A percentile compares a stretch with the other conserved stretches of the same genome.
Conservation (phyloP, 2,329 filamentous ascomycete species). For the Sphaceloma murrayae region DNA sequence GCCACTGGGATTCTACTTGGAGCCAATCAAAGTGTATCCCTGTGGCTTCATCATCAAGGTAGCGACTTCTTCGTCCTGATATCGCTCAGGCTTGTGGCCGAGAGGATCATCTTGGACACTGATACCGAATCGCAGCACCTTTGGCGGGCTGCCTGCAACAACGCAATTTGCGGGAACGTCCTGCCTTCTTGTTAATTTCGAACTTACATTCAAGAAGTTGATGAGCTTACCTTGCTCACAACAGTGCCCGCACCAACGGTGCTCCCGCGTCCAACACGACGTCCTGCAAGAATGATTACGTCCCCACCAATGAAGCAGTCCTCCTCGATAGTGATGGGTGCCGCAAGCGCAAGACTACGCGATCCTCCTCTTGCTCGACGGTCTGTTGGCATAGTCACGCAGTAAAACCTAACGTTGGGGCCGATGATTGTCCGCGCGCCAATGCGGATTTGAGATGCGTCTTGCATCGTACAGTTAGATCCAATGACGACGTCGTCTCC, state of each 20-base stretch:
- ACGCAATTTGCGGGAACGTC: slow-evolving; percentile 39
- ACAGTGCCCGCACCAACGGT: slow-evolving; percentile 47
- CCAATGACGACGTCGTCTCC: slow-evolving; percentile 77
- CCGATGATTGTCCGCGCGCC: slow-evolving; percentile 63
- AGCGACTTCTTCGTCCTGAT: slow-evolving; percentile 5
- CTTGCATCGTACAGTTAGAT: slow-evolving; percentile 73
- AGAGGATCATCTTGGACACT: slow-evolving; percentile 7
- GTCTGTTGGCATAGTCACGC: slow-evolving; percentile 62
- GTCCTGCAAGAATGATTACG: slow-evolving; percentile 50
- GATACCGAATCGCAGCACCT: slow-evolving; percentile 21
- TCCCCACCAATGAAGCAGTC: slow-evolving; percentile 57
- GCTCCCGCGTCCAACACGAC: slow-evolving; percentile 44
- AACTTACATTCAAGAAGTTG: slow-evolving; percentile 25
- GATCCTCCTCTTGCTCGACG: slow-evolving; percentile 64
- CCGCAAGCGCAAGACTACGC: slow-evolving; percentile 60
- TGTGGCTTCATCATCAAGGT: slow-evolving; percentile 5
- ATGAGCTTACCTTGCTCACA: slow-evolving; percentile 42
- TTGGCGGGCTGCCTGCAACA: slow-evolving; percentile 40
- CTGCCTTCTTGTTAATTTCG: slow-evolving; percentile 23
- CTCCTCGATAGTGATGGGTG: slow-evolving; percentile 64
- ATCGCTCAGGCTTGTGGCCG: slow-evolving; percentile 4
- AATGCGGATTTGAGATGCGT: slow-evolving; percentile 74
- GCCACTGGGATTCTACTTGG: too few relatives aligned
- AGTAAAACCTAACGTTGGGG: slow-evolving; percentile 78
- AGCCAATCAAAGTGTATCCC: too few relatives aligned